Evolutionary conservation across 306 rosid species (phyloP).

Genomic region (Vigna angularis): DNA sequence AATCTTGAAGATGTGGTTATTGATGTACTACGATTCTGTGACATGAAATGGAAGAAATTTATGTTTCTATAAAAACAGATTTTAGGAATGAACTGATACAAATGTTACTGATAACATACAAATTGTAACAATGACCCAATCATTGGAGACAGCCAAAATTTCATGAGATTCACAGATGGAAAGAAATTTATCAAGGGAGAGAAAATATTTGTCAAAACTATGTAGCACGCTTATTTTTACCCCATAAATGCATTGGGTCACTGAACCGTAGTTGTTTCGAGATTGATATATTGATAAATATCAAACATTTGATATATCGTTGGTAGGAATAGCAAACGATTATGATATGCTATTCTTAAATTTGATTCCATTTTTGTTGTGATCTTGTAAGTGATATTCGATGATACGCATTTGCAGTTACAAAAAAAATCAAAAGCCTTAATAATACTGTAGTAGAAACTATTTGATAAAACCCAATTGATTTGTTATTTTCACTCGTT

Average conservation of each 20-base stretch:
- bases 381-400: no score
- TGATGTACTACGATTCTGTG: conserved; percentile 42
- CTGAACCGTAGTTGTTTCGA: conserved; percentile 26
- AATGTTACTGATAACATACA: not conserved
- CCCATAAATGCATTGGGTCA: conserved; percentile 1
- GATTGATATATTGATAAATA: not conserved
- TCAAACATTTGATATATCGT: not conserved
- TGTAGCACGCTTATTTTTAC: not conserved
- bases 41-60: conserved; percentile 22
- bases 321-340: conserved; percentile 17
- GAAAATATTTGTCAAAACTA: not conserved
- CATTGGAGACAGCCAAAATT: not conserved
- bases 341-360: not conserved
- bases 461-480: not conserved
- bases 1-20: conserved; percentile 44
- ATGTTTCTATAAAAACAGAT: conserved; percentile 1
- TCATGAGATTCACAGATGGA: not conserved
- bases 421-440: not conserved
- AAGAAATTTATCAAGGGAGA: not conserved
- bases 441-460: not conserved
- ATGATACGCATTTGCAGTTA: not conserved
- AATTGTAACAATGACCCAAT: not conserved
- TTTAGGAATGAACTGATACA: not conserved
- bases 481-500: not conserved
- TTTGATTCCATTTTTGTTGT: not conserved